Conservation (phyloP, 148 eudicot species). For the Bassia scoparia region DNA sequence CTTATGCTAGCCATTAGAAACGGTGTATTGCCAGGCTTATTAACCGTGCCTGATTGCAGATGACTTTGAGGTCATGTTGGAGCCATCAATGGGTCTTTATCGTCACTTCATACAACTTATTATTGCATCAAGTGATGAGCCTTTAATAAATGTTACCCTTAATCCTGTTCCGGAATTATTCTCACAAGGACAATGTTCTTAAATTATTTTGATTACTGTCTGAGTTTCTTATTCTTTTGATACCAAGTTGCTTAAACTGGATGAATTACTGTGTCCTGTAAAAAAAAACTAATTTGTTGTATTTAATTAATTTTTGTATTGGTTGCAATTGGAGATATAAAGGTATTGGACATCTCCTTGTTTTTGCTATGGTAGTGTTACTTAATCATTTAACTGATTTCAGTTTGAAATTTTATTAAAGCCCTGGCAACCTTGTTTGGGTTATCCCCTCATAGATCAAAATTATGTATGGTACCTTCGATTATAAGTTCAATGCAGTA, state of each 20-base stretch:
- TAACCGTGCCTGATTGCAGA: not conserved
- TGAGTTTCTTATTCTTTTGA: no score
- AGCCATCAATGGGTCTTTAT: not conserved
- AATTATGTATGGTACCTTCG: not conserved
- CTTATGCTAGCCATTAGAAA: not conserved
- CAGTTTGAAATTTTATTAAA: not conserved
- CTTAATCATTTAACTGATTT: not conserved
- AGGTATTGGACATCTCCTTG: not conserved
- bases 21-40: not conserved
- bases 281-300: no score
- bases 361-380: not conserved
- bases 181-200: not conserved
- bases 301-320: not conserved
- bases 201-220: no score
- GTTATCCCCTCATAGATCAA: not conserved
- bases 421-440: not conserved
- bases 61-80: not conserved
- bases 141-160: not conserved
- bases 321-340: not conserved
- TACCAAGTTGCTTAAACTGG: not conserved
- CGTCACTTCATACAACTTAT: not conserved
- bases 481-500: not conserved
- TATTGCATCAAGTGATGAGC: no score
- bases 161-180: not conserved
- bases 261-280: not conserved